Percentiles rank a stretch among this genome's conserved stretches.
Conservation (phyloP, 2,329 filamentous ascomycete genomes). For the Triangularia verruculosa region DNA sequence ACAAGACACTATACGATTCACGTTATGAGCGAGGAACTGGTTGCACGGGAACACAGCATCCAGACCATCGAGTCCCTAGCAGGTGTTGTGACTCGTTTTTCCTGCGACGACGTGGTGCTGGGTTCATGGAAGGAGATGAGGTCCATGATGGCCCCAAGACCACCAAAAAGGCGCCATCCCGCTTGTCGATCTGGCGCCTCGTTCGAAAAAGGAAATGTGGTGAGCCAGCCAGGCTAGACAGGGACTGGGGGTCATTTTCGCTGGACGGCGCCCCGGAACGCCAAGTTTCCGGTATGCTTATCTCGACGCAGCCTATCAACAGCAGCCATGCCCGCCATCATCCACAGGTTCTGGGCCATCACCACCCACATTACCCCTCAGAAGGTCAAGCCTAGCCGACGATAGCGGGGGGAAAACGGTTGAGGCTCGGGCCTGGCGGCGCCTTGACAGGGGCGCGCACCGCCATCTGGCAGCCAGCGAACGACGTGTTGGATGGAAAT, state of each 20-base stretch:
- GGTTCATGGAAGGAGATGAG: not conserved
- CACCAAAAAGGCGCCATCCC: not conserved
- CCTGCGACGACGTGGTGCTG: slow-evolving; percentile 5
- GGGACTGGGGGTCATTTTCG: slow-evolving; percentile 4
- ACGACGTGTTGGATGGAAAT: not conserved
- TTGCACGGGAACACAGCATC: slow-evolving; percentile 4
- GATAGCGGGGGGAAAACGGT: not conserved
- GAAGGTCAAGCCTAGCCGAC: not conserved
- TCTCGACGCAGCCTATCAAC: slow-evolving; percentile 16
- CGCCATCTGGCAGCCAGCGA: not conserved
- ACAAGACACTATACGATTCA: slow-evolving; percentile 3
- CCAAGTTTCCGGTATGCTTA: slow-evolving; percentile 8
- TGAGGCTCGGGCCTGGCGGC: not conserved
- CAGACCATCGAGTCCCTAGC: not conserved
- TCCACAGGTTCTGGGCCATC: not conserved
- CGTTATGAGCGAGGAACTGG: not conserved
- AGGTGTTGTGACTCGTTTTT: slow-evolving; percentile 1
- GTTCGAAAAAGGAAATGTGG: slow-evolving; percentile 17
- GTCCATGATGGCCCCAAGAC: not conserved
- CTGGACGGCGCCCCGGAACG: slow-evolving; percentile 1
- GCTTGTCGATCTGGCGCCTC: slow-evolving; percentile 3
- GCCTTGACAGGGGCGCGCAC: not conserved
- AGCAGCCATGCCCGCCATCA: not conserved
- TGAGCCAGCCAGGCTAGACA: slow-evolving; percentile 4
- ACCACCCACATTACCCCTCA: not conserved